Base-by-base conservation (phyloP, 352 stramenopile genomes). In the Elongisporangium anandrum region DNA sequence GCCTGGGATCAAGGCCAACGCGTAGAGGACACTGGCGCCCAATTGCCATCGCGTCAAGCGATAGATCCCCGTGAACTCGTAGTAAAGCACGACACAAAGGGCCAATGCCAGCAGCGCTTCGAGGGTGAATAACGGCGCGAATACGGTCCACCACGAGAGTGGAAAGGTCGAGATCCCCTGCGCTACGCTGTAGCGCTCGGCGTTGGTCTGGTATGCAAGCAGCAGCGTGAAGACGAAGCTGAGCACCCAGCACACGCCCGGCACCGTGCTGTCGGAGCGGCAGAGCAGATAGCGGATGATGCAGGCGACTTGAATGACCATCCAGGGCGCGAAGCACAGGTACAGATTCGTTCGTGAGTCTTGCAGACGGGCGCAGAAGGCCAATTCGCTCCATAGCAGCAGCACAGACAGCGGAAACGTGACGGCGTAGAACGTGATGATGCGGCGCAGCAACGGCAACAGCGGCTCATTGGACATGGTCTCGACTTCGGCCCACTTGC, bases 241-340 rank as follows among this genome's bases (percentile, higher is more conserved):
- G 6, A 94, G 65, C 41, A 91, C 69, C 85, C 85, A 94, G 65
- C 82, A 90, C 12, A 87, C 60, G 41, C 82, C 85, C 24, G 85
- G 85, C 7, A 94, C 55, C 1, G 82, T 90, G 64, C 75, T 90
- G 56, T 90, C 77, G 8, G 85, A 88, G 52, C 82, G 72, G 34
- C 85, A 94, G 22, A 94, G 78, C 55, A 94, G 61, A 60, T 94
- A 94, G 19, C 85, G 75, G 10, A 92, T 73, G 20, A 94, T 74
- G 64, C 90, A 92, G 12, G 80, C 81, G 50, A 88, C 73, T 64
- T 94, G 82, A 55, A 94, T 92, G 26, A 90, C 73, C 73, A 94
- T 80, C 17, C 92, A 61, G 45, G 85, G 85, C 34, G 81, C 80
- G 62, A 85, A 94, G 57, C 82, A 90, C 49, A 92, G 71, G 59